Conservation (phyloP, 805 yeast species). For the Candida piceae region DNA sequence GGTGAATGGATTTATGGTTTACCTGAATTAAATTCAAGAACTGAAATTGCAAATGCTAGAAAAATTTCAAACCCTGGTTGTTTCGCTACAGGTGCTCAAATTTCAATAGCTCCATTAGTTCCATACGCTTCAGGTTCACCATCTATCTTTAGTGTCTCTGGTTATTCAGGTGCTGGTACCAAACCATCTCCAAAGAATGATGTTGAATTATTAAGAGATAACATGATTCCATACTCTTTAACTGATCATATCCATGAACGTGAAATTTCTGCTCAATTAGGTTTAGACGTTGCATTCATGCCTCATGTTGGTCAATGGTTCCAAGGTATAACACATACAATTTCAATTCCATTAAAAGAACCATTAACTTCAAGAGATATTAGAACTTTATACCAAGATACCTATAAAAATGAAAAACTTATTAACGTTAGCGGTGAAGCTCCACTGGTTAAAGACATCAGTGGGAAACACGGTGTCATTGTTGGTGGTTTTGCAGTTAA, state of each 20-base stretch:
- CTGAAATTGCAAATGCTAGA: slow-evolving; percentile 59
- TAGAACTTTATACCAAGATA: slow-evolving; percentile 79
- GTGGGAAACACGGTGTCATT: slow-evolving; percentile 92
- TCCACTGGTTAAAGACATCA: slow-evolving; percentile 85
- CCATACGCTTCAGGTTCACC: slow-evolving; percentile 69
- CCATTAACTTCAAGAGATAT: slow-evolving; percentile 75
- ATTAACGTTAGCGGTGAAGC: slow-evolving; percentile 86
- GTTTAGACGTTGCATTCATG: slow-evolving; percentile 75
- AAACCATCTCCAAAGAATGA: slow-evolving; percentile 97
- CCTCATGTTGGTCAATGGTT: slow-evolving; percentile 99
- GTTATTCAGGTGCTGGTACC: slow-evolving; percentile 99
- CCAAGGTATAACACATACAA: slow-evolving; percentile 94
- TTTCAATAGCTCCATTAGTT: slow-evolving; percentile 83
- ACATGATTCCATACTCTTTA: slow-evolving; percentile 89
- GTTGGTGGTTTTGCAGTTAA: slow-evolving; percentile 96
- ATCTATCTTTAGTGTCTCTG: slow-evolving; percentile 89
- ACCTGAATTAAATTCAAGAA: slow-evolving; percentile 82
- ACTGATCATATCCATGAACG: slow-evolving; percentile 97
- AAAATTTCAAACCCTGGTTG: slow-evolving; percentile 97
- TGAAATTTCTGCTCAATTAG: slow-evolving; percentile 81
- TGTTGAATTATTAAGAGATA: slow-evolving; percentile 63
- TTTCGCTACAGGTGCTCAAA: slow-evolving; percentile 97
- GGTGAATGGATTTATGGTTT: slow-evolving; percentile 92
- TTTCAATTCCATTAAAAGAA: slow-evolving; percentile 78
- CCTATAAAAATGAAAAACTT: slow-evolving; percentile 82